Base-by-base conservation (phyloP, 2,329 filamentous ascomycete genomes). In the Aureobasidium melanogenum region DNA sequence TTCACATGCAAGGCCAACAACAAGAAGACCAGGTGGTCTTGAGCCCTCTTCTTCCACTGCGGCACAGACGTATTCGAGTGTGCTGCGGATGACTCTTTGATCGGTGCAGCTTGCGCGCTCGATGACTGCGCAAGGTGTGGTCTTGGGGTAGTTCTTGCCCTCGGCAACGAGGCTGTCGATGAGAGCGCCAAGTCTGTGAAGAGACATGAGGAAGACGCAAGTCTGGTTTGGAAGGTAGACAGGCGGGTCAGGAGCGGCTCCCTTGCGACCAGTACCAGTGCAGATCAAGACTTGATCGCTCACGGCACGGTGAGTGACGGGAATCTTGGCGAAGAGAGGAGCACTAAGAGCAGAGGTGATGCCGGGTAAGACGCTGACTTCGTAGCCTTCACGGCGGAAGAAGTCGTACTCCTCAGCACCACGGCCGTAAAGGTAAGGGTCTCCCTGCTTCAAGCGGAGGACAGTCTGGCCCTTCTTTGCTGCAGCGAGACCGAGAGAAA, bases 231-330 rank as follows among this genome's bases (percentile, higher is more conserved):
- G 72, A 0, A 92, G 84, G 72, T 86, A 96, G 64, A 86, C 86
- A 0, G 94, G 94, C 36, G 91, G 91, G n/a, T 84, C 78, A 0
- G 91, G 91, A 0, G 90, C 80, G 60, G 84, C 88, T 14, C 94
- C 94, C 75, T 96, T 95, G 69, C 94, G 85, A 0, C 94, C 94
- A 0, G 94, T 99, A 0, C 94, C 94, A 0, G 94, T 99, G 76
- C 94, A 97, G n/a, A 99, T 83, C 28, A 99, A 81, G 0, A 99
- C 87, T 74, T 97, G 92, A 70, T 99, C 94, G 3, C 91, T 88
- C 0, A 96, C 88, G 47, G 88, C 88, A 5, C 94, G 83, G 76
- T 97, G 93, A 1, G 94, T 99, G 0, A 88, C 81, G 1, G 94
- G 93, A 34, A 99, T 89, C 7, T 82, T 85, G 0, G 92, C 92